Base-by-base conservation (phyloP, 2,329 filamentous ascomycete genomes). In the Fusarium equiseti region DNA sequence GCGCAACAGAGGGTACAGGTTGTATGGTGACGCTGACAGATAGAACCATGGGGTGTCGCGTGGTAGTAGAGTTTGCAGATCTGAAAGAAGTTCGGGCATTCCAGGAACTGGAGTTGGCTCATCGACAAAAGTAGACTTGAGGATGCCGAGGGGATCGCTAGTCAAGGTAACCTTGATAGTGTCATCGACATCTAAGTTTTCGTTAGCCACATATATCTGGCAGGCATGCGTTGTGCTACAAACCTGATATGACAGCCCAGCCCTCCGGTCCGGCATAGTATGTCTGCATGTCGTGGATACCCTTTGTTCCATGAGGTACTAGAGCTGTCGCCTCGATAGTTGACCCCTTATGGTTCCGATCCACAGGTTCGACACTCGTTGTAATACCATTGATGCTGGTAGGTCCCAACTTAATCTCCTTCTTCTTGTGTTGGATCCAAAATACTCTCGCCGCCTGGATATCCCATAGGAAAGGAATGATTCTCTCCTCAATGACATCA, bases 101-200 rank as follows among this genome's bases (percentile, higher is more conserved):
- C 93, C 94, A 0, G 85, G 76, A 16, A 95, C 89, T 0, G 93
- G 89, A 16, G 86, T 83, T 0, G 94, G 91, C 18, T 89, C 83
- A 53, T 95, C 91, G 49, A 92, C 88, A 76, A 98, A 98, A 0
- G 95, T 98, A 54, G 91, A 91, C 49, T 89, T 87, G 8, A 98
- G 83, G 74, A 98, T 95, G 5, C 94, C 93, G 10, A 92, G 86
- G 0, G 94, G 90, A 52, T 93, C 91, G 45, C 90, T 89, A 0
- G 95, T 97, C 79, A 92, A 86, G 0, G 95, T 98, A 72, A 95
- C 84, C 81, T 98, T 98, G 84, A 98, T 97, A 0, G 95, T 97
- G 80, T 98, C 95, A 77, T 98, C 96, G 72, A 98, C 89, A 75
- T 98, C 95, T 90, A 16, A 16, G 4, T 4, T 52, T 15, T 77